A percentile compares a stretch with the other conserved stretches of the same genome.
phyloP scores from a whole-genome alignment of 331 rosid species.

The Acacia concinna region DNA sequence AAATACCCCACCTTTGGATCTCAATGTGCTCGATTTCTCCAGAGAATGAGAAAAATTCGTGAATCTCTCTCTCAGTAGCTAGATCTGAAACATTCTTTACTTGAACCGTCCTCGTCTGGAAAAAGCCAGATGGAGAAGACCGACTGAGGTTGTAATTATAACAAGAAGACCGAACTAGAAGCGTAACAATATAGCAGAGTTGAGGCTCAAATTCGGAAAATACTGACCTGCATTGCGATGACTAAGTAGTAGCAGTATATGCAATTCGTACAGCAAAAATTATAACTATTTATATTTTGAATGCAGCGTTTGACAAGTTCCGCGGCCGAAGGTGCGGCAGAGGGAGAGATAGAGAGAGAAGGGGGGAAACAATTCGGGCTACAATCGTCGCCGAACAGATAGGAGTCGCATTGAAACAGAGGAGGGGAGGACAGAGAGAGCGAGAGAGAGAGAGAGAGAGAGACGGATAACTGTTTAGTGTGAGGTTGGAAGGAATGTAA shows the following conservation, averaged over 20 bases:
- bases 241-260: not conserved
- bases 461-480: too few relatives aligned
- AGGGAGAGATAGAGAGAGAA: not conserved
- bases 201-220: not conserved
- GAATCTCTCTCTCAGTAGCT: constrained; percentile 75
- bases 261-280: not conserved
- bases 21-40: constrained; percentile 73
- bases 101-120: constrained; percentile 65
- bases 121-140: constrained; percentile 9
- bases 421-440: not conserved
- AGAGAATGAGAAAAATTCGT: constrained; percentile 72
- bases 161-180: not conserved
- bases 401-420: not conserved
- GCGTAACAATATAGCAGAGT: not conserved
- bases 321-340: not conserved
- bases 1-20: constrained; percentile 47
- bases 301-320: not conserved
- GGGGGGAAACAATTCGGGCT: not conserved
- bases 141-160: not conserved
- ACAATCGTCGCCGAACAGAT: constrained; percentile 3
- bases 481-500: constrained; percentile 1
- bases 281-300: not conserved
- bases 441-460: not conserved
- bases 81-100: constrained; percentile 74
- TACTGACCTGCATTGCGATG: constrained; percentile 39